Evolutionary conservation across 768 basidiomycete species (phyloP).

Genomic region (Phanerodontia chrysosporium): DNA sequence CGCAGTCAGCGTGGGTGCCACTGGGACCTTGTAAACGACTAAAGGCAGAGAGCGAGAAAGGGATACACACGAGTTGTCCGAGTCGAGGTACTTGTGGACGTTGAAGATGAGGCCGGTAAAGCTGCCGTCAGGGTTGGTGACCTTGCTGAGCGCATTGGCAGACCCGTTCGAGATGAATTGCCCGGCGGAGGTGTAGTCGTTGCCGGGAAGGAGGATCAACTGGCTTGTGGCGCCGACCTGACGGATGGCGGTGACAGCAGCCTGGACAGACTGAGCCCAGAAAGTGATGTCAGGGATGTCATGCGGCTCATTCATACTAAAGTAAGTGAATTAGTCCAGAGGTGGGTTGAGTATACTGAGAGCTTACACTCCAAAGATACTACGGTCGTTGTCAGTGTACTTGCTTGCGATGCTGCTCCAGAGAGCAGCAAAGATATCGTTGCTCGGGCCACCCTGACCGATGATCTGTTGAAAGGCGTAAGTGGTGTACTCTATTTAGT

Average conservation of each 20-base stretch:
- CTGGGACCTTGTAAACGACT: constrained; percentile 11
- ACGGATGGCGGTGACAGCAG: constrained; percentile 58
- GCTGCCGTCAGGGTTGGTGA: constrained; percentile 43
- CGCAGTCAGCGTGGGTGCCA: constrained; percentile 42
- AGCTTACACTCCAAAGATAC: constrained; percentile 48
- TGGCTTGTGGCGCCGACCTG: constrained; percentile 51
- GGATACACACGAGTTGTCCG: constrained; percentile 39
- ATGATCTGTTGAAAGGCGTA: constrained; percentile 34
- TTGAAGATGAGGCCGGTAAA: constrained; percentile 49
- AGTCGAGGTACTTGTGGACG: constrained; percentile 61
- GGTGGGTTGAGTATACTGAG: not conserved
- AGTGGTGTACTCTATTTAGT: not conserved
- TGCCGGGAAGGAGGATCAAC: constrained; percentile 54
- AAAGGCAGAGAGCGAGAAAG: not conserved
- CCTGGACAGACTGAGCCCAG: constrained; percentile 53
- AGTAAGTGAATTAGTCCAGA: too few species aligned
- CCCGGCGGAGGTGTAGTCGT: constrained; percentile 48
- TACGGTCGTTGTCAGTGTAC: constrained; percentile 36
- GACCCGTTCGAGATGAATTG: constrained; percentile 49
- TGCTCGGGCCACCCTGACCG: constrained; percentile 57
- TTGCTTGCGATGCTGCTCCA: constrained; percentile 51
- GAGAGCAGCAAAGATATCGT: constrained; percentile 48
- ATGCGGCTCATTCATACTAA: constrained; percentile 63
- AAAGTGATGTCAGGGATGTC: constrained; percentile 43
- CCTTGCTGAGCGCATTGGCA: constrained; percentile 40